Conservation (phyloP, 371 early-diverging fungal species). For the Massospora cicadina region DNA sequence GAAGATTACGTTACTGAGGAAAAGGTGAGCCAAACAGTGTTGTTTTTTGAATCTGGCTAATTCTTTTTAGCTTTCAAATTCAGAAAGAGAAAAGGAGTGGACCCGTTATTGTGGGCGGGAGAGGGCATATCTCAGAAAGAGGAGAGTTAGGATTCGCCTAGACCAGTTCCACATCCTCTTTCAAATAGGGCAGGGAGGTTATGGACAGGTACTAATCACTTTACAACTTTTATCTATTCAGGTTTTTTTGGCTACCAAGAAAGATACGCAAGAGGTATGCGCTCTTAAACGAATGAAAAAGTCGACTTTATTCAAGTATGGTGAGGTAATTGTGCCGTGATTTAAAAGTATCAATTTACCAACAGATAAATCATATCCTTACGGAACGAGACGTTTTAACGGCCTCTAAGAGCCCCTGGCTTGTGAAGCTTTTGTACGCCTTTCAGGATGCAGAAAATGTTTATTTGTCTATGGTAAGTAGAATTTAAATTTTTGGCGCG, state of each 20-base stretch:
- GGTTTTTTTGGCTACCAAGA: constrained; percentile 41
- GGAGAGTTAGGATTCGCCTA: constrained; percentile 39
- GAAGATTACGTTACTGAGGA: constrained; percentile 20
- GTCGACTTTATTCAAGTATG: constrained; percentile 42
- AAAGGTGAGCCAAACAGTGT: constrained; percentile 14
- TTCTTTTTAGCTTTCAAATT: constrained; percentile 16
- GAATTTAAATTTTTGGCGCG: constrained; percentile 16
- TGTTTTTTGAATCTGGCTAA: no score
- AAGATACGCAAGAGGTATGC: constrained; percentile 51
- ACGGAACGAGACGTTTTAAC: constrained; percentile 69
- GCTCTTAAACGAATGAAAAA: constrained; percentile 77
- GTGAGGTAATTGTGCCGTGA: constrained; percentile 23
- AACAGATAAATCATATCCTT: constrained; percentile 36
- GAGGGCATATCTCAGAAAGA: constrained; percentile 29
- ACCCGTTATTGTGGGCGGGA: constrained; percentile 29
- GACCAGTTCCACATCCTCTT: constrained; percentile 45
- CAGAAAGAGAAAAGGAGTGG: constrained; percentile 29
- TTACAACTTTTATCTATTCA: no score
- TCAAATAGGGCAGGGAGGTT: constrained; percentile 76
- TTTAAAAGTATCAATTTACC: not conserved
- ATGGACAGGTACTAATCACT: constrained; percentile 41
- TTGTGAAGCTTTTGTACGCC: constrained; percentile 47
- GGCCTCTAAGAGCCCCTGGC: constrained; percentile 34
- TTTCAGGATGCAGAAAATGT: constrained; percentile 49
- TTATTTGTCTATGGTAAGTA: constrained; percentile 39